phyloP scores from a whole-genome alignment of 345 rosid genomes.

The Camelina hispida region DNA sequence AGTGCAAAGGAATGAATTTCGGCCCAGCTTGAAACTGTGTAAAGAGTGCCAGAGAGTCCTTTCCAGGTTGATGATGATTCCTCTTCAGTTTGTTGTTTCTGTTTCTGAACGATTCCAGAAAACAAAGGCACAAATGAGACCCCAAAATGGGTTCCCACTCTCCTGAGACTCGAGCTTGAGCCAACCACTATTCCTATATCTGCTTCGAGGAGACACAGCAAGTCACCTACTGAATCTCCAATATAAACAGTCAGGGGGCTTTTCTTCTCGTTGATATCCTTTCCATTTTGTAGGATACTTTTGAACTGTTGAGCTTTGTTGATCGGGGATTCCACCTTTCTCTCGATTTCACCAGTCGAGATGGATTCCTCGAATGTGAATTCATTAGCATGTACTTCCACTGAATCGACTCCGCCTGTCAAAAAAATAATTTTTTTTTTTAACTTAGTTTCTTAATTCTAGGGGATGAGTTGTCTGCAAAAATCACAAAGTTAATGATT shows the following conservation, averaged over 20 bases:
- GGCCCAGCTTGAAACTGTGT: conserved; percentile 88
- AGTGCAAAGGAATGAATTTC: conserved; percentile 87
- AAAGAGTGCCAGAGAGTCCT: conserved; percentile 73
- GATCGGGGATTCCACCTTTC: conserved; percentile 72
- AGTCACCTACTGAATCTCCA: conserved; percentile 91
- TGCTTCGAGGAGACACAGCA: conserved; percentile 91
- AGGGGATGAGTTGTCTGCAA: conserved; percentile 1
- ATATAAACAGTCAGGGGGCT: conserved; percentile 65
- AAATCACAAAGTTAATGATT: neutral
- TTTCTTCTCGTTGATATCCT: conserved; percentile 45
- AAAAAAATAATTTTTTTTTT: neutral
- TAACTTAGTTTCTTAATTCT: conserved; percentile 16
- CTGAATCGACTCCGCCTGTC: conserved; percentile 63
- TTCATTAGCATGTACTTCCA: conserved; percentile 84
- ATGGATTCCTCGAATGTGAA: conserved; percentile 64
- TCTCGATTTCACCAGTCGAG: conserved; percentile 78
- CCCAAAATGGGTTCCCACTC: conserved; percentile 79
- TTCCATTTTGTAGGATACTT: conserved; percentile 48
- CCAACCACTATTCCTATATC: conserved; percentile 92
- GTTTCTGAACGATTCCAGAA: conserved; percentile 74
- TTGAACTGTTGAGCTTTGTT: conserved; percentile 75
- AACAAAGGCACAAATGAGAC: conserved; percentile 84
- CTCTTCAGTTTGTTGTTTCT: conserved; percentile 58
- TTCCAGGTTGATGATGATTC: conserved; percentile 60
- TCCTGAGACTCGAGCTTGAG: conserved; percentile 81